phyloP scores from a whole-genome alignment of 75 land plant genomes.

The Picea sitchensis region DNA sequence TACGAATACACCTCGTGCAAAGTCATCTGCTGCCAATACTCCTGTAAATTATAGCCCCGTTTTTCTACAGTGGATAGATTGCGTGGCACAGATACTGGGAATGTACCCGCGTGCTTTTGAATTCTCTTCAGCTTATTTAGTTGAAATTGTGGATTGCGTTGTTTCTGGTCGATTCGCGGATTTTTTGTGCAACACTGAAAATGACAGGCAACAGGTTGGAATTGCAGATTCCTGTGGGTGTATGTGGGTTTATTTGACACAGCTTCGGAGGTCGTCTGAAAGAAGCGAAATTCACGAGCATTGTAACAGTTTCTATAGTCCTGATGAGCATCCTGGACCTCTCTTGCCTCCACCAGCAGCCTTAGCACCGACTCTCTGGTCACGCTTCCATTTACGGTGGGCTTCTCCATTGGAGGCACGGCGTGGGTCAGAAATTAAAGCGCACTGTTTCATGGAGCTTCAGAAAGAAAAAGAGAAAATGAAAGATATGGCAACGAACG shows the following conservation, averaged over 20 bases:
- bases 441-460: too few relatives aligned
- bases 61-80: conserved; percentile 94
- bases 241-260: conserved; percentile 75
- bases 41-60: conserved; percentile 76
- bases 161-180: conserved; percentile 92
- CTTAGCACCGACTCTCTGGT: conserved; percentile 87
- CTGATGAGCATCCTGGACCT: conserved; percentile 38
- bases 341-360: conserved; percentile 92
- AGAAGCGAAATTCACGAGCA: conserved; percentile 52
- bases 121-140: conserved; percentile 74
- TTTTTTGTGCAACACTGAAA: conserved; percentile 92
- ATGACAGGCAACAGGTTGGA: conserved; percentile 74
- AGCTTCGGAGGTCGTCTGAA: conserved; percentile 37
- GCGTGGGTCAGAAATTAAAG: conserved; percentile 20
- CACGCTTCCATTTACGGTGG: conserved; percentile 86
- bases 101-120: conserved; percentile 96
- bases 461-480: too few relatives aligned
- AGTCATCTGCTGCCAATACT: conserved; percentile 43
- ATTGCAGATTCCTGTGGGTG: conserved; percentile 67
- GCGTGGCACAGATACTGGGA: conserved; percentile 79
- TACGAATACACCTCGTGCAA: conserved; percentile 20
- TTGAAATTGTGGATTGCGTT: conserved; percentile 81
- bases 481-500: too few relatives aligned
- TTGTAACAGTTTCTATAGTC: conserved; percentile 71
- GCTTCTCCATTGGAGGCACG: conserved; percentile 69